These are phyloP conservation scores for Hsuehochloa calcarea DNA, from an alignment of 176 grass and related monocot genomes.

Conservation along the genomic window DNA sequence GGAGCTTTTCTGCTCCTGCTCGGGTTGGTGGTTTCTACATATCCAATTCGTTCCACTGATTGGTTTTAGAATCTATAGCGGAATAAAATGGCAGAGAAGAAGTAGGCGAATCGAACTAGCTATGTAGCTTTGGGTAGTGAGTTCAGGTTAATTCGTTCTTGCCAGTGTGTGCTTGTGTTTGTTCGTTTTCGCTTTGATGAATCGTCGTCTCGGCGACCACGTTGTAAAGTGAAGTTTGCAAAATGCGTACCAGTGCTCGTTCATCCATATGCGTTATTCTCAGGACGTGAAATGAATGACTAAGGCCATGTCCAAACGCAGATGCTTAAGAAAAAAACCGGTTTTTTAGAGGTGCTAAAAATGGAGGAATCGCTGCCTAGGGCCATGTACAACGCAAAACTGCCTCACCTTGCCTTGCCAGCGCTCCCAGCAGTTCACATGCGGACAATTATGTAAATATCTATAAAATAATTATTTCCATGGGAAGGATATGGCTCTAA, in stretches of 20 bases:
- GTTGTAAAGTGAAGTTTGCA: conserved; percentile 67
- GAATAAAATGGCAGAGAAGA: conserved; percentile 31
- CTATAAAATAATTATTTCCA: no score
- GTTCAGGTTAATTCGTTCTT: neutral
- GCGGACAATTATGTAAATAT: no score
- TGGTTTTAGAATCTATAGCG: neutral
- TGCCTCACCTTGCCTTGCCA: no score
- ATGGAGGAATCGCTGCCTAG: no score
- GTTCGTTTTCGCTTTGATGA: neutral
- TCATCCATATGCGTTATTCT: no score
- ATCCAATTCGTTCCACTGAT: conserved; percentile 2
- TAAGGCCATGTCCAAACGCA: no score
- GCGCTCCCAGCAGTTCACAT: no score
- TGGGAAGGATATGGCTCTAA: no score
- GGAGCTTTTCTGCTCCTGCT: conserved; percentile 11
- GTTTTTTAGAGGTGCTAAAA: no score
- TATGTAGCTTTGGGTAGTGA: neutral
- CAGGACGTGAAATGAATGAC: no score
- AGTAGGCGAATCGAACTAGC: neutral
- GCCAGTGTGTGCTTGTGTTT: neutral
- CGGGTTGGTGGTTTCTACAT: neutral
- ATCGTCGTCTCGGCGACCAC: neutral
- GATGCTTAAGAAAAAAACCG: no score
- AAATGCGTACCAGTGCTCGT: neutral
- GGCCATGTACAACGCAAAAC: no score